A percentile compares a stretch with the other conserved stretches of the same genome.
Evolutionary conservation across 2,329 filamentous ascomycete genomes (phyloP).

Genomic region (Aspergillus puulaauensis): DNA sequence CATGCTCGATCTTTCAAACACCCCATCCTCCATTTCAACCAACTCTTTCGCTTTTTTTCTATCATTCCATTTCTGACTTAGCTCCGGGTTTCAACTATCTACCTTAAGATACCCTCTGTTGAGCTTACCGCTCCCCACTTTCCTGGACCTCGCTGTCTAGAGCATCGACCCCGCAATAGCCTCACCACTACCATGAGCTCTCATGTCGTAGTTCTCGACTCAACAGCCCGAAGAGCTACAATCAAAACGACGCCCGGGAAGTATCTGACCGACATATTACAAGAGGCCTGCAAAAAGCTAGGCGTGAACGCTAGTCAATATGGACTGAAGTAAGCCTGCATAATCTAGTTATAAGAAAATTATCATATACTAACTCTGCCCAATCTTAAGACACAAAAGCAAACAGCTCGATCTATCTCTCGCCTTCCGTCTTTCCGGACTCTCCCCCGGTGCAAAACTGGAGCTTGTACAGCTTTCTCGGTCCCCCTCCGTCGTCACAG

Average conservation of each 20-base stretch:
- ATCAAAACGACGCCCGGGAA: constrained; percentile 82
- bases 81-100: background rate
- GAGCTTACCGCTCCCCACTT: background rate
- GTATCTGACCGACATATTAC: constrained; percentile 78
- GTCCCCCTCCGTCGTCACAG: constrained; percentile 79
- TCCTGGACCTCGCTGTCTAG: background rate
- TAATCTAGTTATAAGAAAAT: background rate
- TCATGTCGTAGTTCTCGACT: constrained; percentile 83
- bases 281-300: constrained; percentile 84
- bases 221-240: constrained; percentile 71
- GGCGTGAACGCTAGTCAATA: constrained; percentile 71
- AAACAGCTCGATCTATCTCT: constrained; percentile 83
- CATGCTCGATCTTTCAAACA: constrained; percentile 1
- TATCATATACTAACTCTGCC: constrained; percentile 9
- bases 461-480: constrained; percentile 86
- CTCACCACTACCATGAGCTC: constrained; percentile 65
- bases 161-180: constrained; percentile 21
- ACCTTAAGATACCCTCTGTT: background rate
- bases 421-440: constrained; percentile 77
- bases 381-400: constrained; percentile 66
- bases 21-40: background rate
- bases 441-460: constrained; percentile 82
- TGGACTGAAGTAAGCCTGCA: constrained; percentile 67
- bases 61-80: constrained; percentile 13
- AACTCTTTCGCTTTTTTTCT: constrained; percentile 3